These are phyloP conservation scores for Diplosphaera chodatii DNA, from an alignment of 139 green algal species.

Conservation along the genomic window DNA sequence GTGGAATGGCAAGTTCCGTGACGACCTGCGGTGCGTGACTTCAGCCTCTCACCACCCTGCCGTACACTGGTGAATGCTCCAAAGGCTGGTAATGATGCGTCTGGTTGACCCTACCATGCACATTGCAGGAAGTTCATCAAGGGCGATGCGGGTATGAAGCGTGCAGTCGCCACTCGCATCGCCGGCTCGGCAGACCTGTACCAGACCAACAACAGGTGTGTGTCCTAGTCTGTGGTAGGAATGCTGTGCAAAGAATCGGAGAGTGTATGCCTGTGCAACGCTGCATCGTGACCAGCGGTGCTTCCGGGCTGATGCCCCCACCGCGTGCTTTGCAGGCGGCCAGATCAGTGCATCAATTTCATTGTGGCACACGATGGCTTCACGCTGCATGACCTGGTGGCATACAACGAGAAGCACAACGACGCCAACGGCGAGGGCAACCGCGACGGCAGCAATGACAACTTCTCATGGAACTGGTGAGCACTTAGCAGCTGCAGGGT, in stretches of 20 bases:
- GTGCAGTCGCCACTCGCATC: constrained; percentile 80
- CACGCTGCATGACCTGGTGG: constrained; percentile 86
- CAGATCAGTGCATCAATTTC: constrained; percentile 95
- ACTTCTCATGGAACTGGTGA: constrained; percentile 94
- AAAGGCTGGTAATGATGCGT: constrained; percentile 28
- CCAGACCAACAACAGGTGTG: constrained; percentile 47
- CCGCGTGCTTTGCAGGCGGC: constrained; percentile 37
- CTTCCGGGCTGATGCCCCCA: constrained; percentile 28
- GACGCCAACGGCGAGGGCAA: constrained; percentile 72
- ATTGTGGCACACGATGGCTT: constrained; percentile 95
- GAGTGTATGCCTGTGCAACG: too few species aligned
- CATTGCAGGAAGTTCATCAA: constrained; percentile 36
- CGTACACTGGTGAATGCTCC: too few species aligned
- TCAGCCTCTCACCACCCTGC: neutral
- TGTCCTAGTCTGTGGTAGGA: too few species aligned
- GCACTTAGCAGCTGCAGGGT: neutral
- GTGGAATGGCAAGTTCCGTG: constrained; percentile 89
- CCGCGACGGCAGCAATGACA: constrained; percentile 91
- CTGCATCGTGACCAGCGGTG: too few species aligned
- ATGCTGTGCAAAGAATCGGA: too few species aligned
- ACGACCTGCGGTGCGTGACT: constrained; percentile 64
- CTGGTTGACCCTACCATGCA: too few species aligned
- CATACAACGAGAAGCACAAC: constrained; percentile 83
- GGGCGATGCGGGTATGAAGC: constrained; percentile 80
- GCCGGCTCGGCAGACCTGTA: constrained; percentile 91